Conservation (phyloP, 306 rosid genomes). For the Medicago lupulina region DNA sequence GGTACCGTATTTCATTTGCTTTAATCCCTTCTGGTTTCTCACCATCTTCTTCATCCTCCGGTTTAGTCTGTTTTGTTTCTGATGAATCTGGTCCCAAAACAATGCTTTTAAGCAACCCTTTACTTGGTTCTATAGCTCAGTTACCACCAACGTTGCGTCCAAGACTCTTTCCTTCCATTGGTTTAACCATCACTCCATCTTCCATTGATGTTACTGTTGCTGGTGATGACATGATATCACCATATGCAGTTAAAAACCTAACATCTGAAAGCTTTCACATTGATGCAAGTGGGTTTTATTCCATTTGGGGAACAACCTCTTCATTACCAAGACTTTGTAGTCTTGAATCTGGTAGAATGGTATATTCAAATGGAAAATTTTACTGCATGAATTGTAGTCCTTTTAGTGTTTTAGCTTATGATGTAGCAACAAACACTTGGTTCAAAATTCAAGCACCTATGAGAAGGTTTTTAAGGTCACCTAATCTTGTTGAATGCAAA, state of each 20-base stretch:
- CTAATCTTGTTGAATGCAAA: constrained; percentile 66
- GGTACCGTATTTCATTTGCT: constrained; percentile 74
- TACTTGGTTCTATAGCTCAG: constrained; percentile 70
- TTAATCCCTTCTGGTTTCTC: constrained; percentile 76
- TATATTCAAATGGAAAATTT: constrained; percentile 64
- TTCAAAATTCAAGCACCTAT: constrained; percentile 92
- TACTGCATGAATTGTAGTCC: constrained; percentile 95
- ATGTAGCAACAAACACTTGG: constrained; percentile 63
- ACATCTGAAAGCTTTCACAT: constrained; percentile 87
- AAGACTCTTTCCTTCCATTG: constrained; percentile 88
- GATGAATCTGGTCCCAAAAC: constrained; percentile 83
- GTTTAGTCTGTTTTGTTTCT: constrained; percentile 77
- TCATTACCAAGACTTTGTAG: constrained; percentile 80
- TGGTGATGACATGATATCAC: constrained; percentile 95
- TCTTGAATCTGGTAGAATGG: constrained; percentile 81
- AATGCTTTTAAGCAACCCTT: constrained; percentile 81
- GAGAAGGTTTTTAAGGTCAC: constrained; percentile 81
- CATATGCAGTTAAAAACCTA: constrained; percentile 84
- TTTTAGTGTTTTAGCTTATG: constrained; percentile 73
- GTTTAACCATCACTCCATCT: constrained; percentile 64
- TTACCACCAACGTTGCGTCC: constrained; percentile 75
- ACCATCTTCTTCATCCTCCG: constrained; percentile 78
- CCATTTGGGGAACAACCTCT: constrained; percentile 82
- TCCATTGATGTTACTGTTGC: constrained; percentile 76
- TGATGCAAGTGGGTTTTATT: constrained; percentile 80